Percentiles rank a stretch among this genome's conserved stretches.
These are phyloP conservation scores for Dacryopinax spathularia DNA, from an alignment of 768 basidiomycete genomes.

Conservation along the genomic window DNA sequence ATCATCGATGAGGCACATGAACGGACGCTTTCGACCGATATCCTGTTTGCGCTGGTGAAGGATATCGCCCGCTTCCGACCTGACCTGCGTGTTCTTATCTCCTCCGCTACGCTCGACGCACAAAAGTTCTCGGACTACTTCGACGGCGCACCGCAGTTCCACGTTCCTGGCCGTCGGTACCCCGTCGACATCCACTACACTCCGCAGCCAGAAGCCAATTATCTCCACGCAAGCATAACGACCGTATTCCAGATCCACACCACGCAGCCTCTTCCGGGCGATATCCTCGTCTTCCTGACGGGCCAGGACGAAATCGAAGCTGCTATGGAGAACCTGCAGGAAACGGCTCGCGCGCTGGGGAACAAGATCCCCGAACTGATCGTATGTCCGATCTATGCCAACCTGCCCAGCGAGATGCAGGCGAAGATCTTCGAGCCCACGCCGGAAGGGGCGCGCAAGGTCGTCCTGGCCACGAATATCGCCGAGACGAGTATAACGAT, in stretches of 20 bases:
- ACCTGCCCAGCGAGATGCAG: slow-evolving; percentile 98
- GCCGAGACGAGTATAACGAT: slow-evolving; percentile 99
- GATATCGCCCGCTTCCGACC: slow-evolving; percentile 95
- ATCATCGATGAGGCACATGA: slow-evolving; percentile 99
- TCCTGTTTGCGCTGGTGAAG: slow-evolving; percentile 96
- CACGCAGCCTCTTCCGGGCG: slow-evolving; percentile 82
- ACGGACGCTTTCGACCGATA: slow-evolving; percentile 93
- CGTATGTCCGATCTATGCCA: slow-evolving; percentile 96
- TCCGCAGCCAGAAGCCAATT: slow-evolving; percentile 97
- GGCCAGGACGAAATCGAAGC: slow-evolving; percentile 99
- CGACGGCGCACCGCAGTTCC: slow-evolving; percentile 89
- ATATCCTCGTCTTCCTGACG: slow-evolving; percentile 97
- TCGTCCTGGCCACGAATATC: slow-evolving; percentile 96
- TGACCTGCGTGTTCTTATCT: slow-evolving; percentile 83
- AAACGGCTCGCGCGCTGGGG: slow-evolving; percentile 85
- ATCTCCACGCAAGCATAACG: slow-evolving; percentile 94
- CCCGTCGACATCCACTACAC: slow-evolving; percentile 99
- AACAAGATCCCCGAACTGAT: slow-evolving; percentile 93
- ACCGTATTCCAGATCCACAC: slow-evolving; percentile 99
- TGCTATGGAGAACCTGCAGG: slow-evolving; percentile 87
- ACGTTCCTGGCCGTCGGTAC: slow-evolving; percentile 91
- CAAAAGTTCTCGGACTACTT: slow-evolving; percentile 98
- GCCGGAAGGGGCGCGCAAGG: slow-evolving; percentile 89
- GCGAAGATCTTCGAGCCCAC: slow-evolving; percentile 99
- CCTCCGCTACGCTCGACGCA: slow-evolving; percentile 92